Base-by-base conservation (phyloP, 2,329 filamentous ascomycete genomes). In the Fusarium bulbicola region DNA sequence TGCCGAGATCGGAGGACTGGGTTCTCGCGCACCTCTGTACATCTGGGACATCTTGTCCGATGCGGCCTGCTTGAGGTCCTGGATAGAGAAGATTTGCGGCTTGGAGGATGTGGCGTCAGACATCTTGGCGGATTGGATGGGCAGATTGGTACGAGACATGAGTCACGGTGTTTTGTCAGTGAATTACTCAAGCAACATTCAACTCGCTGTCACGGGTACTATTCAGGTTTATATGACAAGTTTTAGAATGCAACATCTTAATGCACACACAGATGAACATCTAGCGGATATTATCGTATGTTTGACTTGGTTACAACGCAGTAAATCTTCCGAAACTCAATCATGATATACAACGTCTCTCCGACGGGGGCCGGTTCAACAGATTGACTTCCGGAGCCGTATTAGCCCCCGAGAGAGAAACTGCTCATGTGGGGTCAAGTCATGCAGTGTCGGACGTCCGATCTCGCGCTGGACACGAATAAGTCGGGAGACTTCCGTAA, bases 21-120 rank as follows among this genome's bases (percentile, higher is more conserved):
- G 11, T 28, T 26, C 3, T 13, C 36, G 30, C 24, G 26, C 39
- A 63, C 60, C 60, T 24, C 60, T 30, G 15, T 63, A 63, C 42
- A 59, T 42, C 53, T 59, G 46, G 21, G 60, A 45, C 28, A 63
- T 58, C 28, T 63, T 63, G 5, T 45, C 60, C 24, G 60, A 63
- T 28, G 53, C 60, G 46, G 43, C 53, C 32, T 59, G 16, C 53
- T 59, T 59, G 16, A 63, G 53, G 43, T 63, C 60, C n/a, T 30
- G 26, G 18, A 63, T 59, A 20, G 53, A 56, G 15, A 56, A 56
- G 26, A 56, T 24, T n/a, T 56, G 26, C 8, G 37, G 26, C 15
- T 43, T 56, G 15, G 52, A 43, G 26, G 52, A 56, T 56, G 52
- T 30, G 8, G 37, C 26, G 26, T 30, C 37, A 20, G 52, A 42